Evolutionary conservation across 345 rosid genomes (phyloP).

Genomic region (Corymbia maculata): DNA sequence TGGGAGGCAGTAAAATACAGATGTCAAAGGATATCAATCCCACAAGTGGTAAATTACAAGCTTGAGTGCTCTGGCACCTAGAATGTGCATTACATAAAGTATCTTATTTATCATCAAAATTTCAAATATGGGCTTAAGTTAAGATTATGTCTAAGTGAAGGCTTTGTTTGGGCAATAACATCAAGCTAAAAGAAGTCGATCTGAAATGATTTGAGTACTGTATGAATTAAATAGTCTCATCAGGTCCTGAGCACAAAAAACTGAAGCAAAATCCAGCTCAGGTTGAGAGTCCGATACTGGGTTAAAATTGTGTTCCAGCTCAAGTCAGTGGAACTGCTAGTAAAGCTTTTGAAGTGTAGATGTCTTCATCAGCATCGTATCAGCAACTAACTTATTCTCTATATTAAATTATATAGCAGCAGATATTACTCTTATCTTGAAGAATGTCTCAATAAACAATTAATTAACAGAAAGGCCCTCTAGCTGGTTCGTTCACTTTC

Average conservation of each 20-base stretch:
- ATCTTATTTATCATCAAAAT: background rate
- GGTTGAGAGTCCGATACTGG: background rate
- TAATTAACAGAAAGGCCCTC: background rate
- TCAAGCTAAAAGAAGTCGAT: background rate
- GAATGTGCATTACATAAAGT: background rate
- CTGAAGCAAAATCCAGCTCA: background rate
- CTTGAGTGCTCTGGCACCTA: background rate
- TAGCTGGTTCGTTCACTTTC: background rate
- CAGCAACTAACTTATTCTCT: background rate
- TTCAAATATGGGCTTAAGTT: background rate
- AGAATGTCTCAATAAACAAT: background rate
- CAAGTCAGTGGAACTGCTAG: background rate
- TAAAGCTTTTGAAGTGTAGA: background rate
- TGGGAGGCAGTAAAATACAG: background rate
- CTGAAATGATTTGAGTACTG: background rate
- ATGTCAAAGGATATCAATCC: background rate
- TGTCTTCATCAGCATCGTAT: background rate
- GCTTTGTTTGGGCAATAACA: background rate
- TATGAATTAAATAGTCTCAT: background rate
- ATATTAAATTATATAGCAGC: background rate
- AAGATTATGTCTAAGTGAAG: background rate
- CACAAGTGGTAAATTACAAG: background rate
- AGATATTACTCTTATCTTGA: background rate
- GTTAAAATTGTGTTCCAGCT: background rate
- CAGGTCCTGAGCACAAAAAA: background rate